A percentile compares a stretch with the other conserved stretches of the same genome.
phyloP scores from a whole-genome alignment of 139 green algal species.

The Volvox africanus region DNA sequence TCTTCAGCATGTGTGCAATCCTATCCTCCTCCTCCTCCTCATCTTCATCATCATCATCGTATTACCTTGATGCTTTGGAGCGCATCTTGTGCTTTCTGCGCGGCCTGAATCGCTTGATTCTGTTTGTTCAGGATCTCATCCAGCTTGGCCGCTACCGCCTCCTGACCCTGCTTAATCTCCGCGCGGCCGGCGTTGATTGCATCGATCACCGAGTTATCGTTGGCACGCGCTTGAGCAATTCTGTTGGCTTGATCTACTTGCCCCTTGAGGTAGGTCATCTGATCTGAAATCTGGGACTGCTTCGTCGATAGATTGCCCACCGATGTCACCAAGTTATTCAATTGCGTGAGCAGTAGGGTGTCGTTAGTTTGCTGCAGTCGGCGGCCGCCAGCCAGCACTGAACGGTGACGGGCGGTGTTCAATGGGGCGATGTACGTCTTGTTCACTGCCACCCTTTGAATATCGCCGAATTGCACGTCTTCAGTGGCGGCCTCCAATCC shows the following conservation, averaged over 20 bases:
- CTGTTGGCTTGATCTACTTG: slow-evolving; percentile 75
- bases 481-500: slow-evolving; percentile 36
- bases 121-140: slow-evolving; percentile 79
- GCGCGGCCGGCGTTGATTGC: slow-evolving; percentile 74
- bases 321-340: neutral
- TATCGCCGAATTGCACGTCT: slow-evolving; percentile 61
- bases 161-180: slow-evolving; percentile 72
- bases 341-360: no score
- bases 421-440: no score
- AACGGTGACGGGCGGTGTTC: no score
- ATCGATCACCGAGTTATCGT: slow-evolving; percentile 70
- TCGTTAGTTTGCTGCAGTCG: no score
- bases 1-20: no score
- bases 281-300: slow-evolving; percentile 56
- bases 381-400: no score
- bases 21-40: no score
- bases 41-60: no score
- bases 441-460: slow-evolving; percentile 8
- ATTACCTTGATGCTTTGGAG: slow-evolving; percentile 38
- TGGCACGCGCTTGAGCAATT: slow-evolving; percentile 63
- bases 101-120: slow-evolving; percentile 59
- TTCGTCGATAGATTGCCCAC: slow-evolving; percentile 42
- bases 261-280: slow-evolving; percentile 63
- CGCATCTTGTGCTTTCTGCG: slow-evolving; percentile 34
- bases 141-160: slow-evolving; percentile 66